phyloP scores from a whole-genome alignment of 805 yeast genomes.

The Lachancea kluyveri region DNA sequence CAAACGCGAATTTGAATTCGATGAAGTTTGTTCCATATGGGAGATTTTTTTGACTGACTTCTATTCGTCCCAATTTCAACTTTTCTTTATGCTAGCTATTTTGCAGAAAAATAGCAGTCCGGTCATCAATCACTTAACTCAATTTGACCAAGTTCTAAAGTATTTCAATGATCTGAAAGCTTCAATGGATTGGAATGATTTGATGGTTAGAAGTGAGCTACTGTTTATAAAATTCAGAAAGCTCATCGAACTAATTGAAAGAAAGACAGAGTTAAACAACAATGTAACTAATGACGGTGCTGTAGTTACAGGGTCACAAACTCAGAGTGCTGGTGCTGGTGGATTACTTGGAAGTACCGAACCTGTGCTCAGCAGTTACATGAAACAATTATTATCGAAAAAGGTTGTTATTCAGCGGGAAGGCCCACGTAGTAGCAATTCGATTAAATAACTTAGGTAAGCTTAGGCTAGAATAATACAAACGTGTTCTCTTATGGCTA shows the following conservation, averaged over 20 bases:
- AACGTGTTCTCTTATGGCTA: too few species aligned
- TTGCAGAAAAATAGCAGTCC: constrained; percentile 79
- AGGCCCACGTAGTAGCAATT: constrained; percentile 21
- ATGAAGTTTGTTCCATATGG: constrained; percentile 78
- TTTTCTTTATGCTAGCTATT: constrained; percentile 84
- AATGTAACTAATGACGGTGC: constrained; percentile 5
- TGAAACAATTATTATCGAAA: constrained; percentile 55
- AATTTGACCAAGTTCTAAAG: constrained; percentile 87
- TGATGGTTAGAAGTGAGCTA: constrained; percentile 78
- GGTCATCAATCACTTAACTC: constrained; percentile 62
- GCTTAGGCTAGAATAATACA: too few species aligned
- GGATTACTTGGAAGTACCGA: too few species aligned
- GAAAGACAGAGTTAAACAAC: constrained; percentile 32
- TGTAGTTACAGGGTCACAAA: constrained; percentile 5
- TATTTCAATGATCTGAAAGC: constrained; percentile 87
- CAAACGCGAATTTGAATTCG: constrained; percentile 83
- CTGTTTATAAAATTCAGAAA: constrained; percentile 74
- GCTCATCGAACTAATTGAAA: constrained; percentile 72
- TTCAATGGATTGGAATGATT: constrained; percentile 65
- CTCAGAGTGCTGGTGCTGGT: constrained; percentile 5
- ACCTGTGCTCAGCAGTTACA: constrained; percentile 19
- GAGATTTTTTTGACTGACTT: constrained; percentile 87
- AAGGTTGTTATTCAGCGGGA: constrained; percentile 64
- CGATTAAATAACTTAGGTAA: constrained; percentile 15
- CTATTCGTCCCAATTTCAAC: constrained; percentile 79